Base-by-base conservation (phyloP, 179 eudicot genomes). In the Monotropa hypopitys region DNA sequence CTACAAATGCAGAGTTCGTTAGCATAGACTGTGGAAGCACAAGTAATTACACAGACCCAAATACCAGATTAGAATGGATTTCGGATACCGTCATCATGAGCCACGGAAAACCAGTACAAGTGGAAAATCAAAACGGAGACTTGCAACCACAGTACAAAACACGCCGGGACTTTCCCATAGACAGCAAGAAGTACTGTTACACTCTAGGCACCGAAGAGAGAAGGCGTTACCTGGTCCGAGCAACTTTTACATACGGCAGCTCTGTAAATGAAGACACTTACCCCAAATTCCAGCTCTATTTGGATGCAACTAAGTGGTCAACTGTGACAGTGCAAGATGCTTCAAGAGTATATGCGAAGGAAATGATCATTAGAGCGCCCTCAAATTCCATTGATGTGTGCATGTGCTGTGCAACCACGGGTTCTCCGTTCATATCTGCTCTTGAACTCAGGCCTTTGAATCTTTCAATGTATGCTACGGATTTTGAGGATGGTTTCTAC, bases 11-110 rank as follows among this genome's bases (percentile, higher is more conserved):
- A 96, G 99, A 96, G 71, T 96, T 93, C 84, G 74, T 85, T 40
- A 96, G 99, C 79, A 91, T 93, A 83, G 99, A 96, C 84, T 93
- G 99, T 85, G 99, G 99, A 83, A 91, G 90, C 54, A 53, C 81
- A 40, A 84, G 80, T 11, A 91, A 91, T 72, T 88, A 96, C 83
- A 96, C 91, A 28, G 99, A 96, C 73, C 77, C 72, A 20, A 80
- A 11, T 28, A 93, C 91, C 4, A 86, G 86, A n/a, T 70, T 96
- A 18, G 77, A 78, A 84, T 96, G 99, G 99, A 83, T 86, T 30
- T 86, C 98, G 42, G 99, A 96, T 74, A 38, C 77, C 7, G 88
- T 80, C 73, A 67, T 88, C 68, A 90, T 80, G 73, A 80, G 74
- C 82, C 78, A 82, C 32, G 99, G 99, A 30, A 56, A 83, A 54